Percentiles rank a stretch among this genome's conserved stretches.
Conservation (phyloP, 257 asterid species). For the Solanum stenotomum region DNA sequence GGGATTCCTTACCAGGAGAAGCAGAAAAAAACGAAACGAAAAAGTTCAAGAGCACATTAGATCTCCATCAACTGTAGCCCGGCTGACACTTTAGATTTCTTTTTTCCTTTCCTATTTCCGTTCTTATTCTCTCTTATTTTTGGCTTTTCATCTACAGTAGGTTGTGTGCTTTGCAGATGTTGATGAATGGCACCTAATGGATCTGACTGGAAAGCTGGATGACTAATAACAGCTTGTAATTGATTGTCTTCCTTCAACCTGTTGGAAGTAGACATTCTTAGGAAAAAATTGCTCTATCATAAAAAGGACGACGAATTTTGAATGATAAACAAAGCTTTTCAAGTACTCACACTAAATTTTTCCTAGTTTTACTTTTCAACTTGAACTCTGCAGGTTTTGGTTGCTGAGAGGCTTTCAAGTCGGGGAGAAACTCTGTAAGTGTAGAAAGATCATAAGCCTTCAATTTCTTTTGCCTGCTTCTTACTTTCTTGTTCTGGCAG, state of each 20-base stretch:
- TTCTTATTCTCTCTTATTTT: conserved; percentile 31
- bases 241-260: conserved; percentile 67
- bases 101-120: conserved; percentile 36
- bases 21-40: background rate
- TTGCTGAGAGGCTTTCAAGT: conserved; percentile 26
- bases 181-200: conserved; percentile 64
- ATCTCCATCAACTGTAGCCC: conserved; percentile 47
- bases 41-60: conserved; percentile 5
- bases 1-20: background rate
- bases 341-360: conserved; percentile 51
- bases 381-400: conserved; percentile 34
- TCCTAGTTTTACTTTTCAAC: conserved; percentile 55
- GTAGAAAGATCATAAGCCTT: conserved; percentile 67
- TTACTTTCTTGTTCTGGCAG: conserved; percentile 36
- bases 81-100: conserved; percentile 26
- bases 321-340: background rate
- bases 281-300: conserved; percentile 1
- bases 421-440: conserved; percentile 67
- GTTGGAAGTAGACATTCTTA: background rate
- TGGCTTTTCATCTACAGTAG: conserved; percentile 36
- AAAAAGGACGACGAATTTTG: background rate
- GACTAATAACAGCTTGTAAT: conserved; percentile 44
- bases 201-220: conserved; percentile 57
- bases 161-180: conserved; percentile 71
- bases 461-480: conserved; percentile 38